Base-by-base conservation (phyloP, 768 basidiomycete species). In the Boletus rex-veris region DNA sequence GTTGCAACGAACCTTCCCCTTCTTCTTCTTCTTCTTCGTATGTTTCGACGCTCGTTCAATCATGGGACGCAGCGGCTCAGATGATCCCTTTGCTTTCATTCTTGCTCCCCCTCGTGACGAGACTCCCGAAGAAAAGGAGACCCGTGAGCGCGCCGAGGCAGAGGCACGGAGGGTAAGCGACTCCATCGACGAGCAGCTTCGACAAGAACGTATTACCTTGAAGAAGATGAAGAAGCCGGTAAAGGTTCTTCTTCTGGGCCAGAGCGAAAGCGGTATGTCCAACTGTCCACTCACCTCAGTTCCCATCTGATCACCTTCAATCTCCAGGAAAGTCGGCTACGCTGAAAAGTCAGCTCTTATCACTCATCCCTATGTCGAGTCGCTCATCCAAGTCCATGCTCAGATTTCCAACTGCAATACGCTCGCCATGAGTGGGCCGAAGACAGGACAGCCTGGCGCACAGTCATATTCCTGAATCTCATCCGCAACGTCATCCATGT, bases 401-500 rank as follows among this genome's bases (percentile, higher is more conserved):
- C 30, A 82, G 84, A 90, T 65, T 91, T 90, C 62, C 88, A 91
- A 61, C 70, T 91, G 2, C 82, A 84, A 1, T 88, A 90, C 63
- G 84, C 88, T 38, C 76, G 77, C 38, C 74, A 77, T 48, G 84
- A 88, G 63, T 90, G 88, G 84, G 71, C 76, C 5, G 80, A 85
- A 57, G 85, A 90, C 60, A 81, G 81, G 40, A 73, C 76, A 1
- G 80, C 85, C 26, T 92, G 89, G 89, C 80, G 86, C 19, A 73
- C 81, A 15, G 86, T 92, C 53, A 83, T 92, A 53, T 83, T 86
- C 59, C 80, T 91, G 61, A 92, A 92, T 66, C 81, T 92, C 67
- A 77, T 90, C 49, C 83, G 86, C 63, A 89, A 88, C 57, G 77
- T 88, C 61, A 81, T 85, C 56, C 72, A 74, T 28, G 80, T 87